Conservation (phyloP, 768 basidiomycete genomes). For the Lactarius akahatsu region DNA sequence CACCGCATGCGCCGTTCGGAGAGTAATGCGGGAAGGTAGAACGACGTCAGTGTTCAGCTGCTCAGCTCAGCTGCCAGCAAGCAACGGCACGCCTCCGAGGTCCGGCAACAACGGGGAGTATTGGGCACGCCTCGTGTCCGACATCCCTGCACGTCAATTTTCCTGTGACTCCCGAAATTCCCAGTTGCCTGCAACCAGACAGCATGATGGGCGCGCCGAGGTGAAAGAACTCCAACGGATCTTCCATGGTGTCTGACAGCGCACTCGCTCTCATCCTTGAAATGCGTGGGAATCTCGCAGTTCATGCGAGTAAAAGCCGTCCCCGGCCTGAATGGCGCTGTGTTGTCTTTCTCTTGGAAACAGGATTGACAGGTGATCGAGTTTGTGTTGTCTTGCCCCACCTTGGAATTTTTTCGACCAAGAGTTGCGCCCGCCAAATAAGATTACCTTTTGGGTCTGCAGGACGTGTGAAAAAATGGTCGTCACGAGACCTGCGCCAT, state of each 20-base stretch:
- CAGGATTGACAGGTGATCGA: slow-evolving; percentile 22
- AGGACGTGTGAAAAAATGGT: slow-evolving; percentile 5
- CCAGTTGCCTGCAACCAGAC: not conserved
- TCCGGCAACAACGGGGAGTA: slow-evolving; percentile 7
- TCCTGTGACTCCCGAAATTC: not conserved
- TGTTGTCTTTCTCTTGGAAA: slow-evolving; percentile 21
- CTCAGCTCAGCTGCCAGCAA: slow-evolving; percentile 9
- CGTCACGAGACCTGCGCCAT: slow-evolving; percentile 11
- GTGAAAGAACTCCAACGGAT: not conserved
- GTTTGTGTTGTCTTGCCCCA: not conserved
- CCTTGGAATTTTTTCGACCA: slow-evolving; percentile 6
- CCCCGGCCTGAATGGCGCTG: not conserved
- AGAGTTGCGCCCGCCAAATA: slow-evolving; percentile 13
- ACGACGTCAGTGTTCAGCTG: slow-evolving; percentile 23
- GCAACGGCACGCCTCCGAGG: not conserved
- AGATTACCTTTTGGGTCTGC: slow-evolving; percentile 16
- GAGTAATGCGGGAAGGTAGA: not conserved
- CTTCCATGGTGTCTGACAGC: not conserved
- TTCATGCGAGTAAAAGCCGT: not conserved
- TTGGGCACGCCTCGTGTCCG: slow-evolving; percentile 5
- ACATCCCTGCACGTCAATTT: slow-evolving; percentile 2
- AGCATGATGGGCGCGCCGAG: not conserved
- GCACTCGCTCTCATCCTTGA: not conserved
- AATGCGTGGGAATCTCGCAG: slow-evolving; percentile 15
- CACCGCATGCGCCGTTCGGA: slow-evolving; percentile 5